phyloP scores from a whole-genome alignment of 139 green algal species.

The Tetradesmus obliquus region DNA sequence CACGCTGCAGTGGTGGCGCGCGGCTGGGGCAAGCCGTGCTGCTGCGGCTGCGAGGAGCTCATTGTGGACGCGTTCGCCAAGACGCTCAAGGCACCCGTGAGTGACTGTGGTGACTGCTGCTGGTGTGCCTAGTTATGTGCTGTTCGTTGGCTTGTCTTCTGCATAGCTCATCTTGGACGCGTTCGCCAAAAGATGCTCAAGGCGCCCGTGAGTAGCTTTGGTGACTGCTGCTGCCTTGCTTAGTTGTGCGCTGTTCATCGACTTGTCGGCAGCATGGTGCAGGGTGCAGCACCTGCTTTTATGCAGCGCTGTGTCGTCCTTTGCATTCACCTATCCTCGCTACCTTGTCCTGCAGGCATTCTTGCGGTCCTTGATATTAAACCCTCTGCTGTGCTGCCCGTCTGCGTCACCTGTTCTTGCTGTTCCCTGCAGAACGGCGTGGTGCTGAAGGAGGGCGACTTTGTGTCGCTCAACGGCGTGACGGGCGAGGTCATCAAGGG shows the following conservation, averaged over 20 bases:
- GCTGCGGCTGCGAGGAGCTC: slow-evolving; percentile 82
- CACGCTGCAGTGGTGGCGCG: slow-evolving; percentile 93
- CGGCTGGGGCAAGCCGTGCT: slow-evolving; percentile 95
- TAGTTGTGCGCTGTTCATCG: no score
- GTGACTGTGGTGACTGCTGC: slow-evolving; percentile 29
- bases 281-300: no score
- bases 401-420: not conserved
- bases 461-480: slow-evolving; percentile 81
- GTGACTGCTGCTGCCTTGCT: not conserved
- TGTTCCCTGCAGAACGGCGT: slow-evolving; percentile 13
- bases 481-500: slow-evolving; percentile 85
- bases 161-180: no score
- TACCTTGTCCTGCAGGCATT: no score
- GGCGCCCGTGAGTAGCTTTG: not conserved
- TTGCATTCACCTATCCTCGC: no score
- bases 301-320: no score
- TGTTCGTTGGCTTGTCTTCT: not conserved
- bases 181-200: no score
- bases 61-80: slow-evolving; percentile 75
- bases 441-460: slow-evolving; percentile 84
- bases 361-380: no score
- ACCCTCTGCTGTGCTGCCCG: not conserved
- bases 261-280: no score
- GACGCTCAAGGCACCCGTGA: slow-evolving; percentile 53
- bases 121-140: not conserved